Percentiles rank a stretch among this genome's conserved stretches.
These are phyloP conservation scores for Salisapilia sapeloensis DNA, from an alignment of 352 stramenopile genomes.

Conservation along the genomic window DNA sequence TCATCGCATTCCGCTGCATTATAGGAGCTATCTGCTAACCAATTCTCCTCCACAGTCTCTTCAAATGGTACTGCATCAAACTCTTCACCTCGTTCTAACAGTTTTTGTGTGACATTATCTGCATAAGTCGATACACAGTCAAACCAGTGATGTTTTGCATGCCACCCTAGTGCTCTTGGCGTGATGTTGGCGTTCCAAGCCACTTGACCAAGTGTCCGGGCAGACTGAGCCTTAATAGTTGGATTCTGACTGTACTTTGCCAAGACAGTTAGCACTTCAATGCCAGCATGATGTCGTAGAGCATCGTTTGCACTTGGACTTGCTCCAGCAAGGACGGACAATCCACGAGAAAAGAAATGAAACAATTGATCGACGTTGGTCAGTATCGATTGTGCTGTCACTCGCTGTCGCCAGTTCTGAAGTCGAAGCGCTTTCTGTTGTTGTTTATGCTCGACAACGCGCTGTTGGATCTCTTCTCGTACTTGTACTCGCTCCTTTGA, in stretches of 20 bases:
- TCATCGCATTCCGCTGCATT: conserved; percentile 8
- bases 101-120: conserved; percentile 8
- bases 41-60: conserved; percentile 20
- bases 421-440: conserved; percentile 39
- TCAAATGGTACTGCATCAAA: conserved; percentile 42
- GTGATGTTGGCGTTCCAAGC: conserved; percentile 57
- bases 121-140: conserved; percentile 25
- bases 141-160: conserved; percentile 48
- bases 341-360: conserved; percentile 40
- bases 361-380: conserved; percentile 52
- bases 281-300: conserved; percentile 33
- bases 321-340: conserved; percentile 31
- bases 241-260: conserved; percentile 17
- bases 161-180: conserved; percentile 31
- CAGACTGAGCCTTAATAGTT: conserved; percentile 19
- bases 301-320: conserved; percentile 23
- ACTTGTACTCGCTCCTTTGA: conserved; percentile 27
- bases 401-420: conserved; percentile 57
- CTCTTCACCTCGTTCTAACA: conserved; percentile 7
- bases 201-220: conserved; percentile 30
- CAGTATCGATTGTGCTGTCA: conserved; percentile 40
- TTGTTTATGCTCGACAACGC: conserved; percentile 35
- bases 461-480: conserved; percentile 17
- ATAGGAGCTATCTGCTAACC: conserved; percentile 32
- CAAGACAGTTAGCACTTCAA: conserved; percentile 37